Evolutionary conservation across 2,329 filamentous ascomycete species (phyloP).

Genomic region (Aschersonia sp.): DNA sequence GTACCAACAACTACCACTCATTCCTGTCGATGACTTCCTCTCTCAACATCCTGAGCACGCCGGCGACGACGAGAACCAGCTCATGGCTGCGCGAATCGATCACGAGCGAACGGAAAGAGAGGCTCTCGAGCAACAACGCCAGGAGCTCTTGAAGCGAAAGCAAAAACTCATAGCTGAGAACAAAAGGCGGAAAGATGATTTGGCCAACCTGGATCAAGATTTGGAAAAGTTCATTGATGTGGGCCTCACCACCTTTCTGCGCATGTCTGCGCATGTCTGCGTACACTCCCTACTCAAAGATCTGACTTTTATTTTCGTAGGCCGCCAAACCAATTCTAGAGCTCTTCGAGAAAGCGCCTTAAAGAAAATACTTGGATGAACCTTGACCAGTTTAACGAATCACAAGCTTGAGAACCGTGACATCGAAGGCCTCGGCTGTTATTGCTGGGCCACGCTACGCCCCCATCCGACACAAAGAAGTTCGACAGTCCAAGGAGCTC

Average conservation of each 20-base stretch:
- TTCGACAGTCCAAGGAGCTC: too few relatives aligned
- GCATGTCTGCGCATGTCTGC: not conserved
- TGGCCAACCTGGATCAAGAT: constrained; percentile 82
- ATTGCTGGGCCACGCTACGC: too few relatives aligned
- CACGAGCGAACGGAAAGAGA: constrained; percentile 80
- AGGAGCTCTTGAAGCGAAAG: constrained; percentile 56
- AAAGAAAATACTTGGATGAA: constrained; percentile 7
- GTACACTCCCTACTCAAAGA: not conserved
- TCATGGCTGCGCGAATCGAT: constrained; percentile 84
- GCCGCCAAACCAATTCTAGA: constrained; percentile 80
- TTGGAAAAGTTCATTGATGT: constrained; percentile 90
- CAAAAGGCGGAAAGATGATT: constrained; percentile 84
- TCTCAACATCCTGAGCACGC: constrained; percentile 59
- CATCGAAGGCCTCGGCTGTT: too few relatives aligned
- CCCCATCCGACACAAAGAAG: too few relatives aligned
- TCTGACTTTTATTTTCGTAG: constrained; percentile 23
- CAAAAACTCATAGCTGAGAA: constrained; percentile 56
- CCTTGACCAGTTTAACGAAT: too few relatives aligned
- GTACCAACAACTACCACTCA: constrained; percentile 72
- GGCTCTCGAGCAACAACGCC: constrained; percentile 69
- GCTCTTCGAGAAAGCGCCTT: constrained; percentile 62
- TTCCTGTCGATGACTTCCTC: constrained; percentile 73
- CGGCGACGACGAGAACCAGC: constrained; percentile 58
- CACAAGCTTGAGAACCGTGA: too few relatives aligned
- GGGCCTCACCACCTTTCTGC: constrained; percentile 16